Base-by-base conservation (phyloP, 768 basidiomycete species). In the Wakefieldia striispora region DNA sequence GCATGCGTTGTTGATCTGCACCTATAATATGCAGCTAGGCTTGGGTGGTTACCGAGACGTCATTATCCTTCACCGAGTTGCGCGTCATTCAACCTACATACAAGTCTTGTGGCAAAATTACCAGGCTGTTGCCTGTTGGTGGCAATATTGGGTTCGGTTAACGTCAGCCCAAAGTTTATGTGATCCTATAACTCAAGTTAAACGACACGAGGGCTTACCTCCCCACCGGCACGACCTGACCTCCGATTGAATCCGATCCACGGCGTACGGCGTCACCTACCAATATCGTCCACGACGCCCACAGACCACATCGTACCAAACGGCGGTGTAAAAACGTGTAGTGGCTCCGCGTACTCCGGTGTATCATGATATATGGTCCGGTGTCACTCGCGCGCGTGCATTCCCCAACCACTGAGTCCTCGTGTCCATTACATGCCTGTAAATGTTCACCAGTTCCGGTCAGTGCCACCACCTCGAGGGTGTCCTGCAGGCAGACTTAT, bases 401-500 rank as follows among this genome's bases (percentile, higher is more conserved):
- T 43, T 55, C 59, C 49, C 37, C 40, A 38, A 29, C 44, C 42
- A 37, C 52, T n/a, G n/a, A n/a, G n/a, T 50, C 47, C 60, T 60
- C 62, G 48, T 63, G 58, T 53, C 41, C 26, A 34, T 27, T 23
- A 34, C 43, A 41, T 43, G 29, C 27, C 48, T 40, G 45, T 47
- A 29, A 12, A 36, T 38, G 24, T 43, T 40, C 46, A 34, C 51
- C 37, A 33, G 49, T 60, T 53, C 57, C 58, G 57, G 50, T 47
- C n/a, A 23, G 47, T 35, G 50, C 37, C 45, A 50, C 48, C 43
- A 50, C 51, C 40, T 43, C 45, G 13, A 40, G 45, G 23, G 42
- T 49, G 20, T 50, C 60, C 62, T 61, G 62, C 60, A 62, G 52
- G 60, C 58, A 61, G 44, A 51, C 62, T 61, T 53, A 51, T 53